Evolutionary conservation across 331 rosid species (phyloP), one percentile per base, ranked within the genome.

Genomic region (Ulmus americana): DNA sequence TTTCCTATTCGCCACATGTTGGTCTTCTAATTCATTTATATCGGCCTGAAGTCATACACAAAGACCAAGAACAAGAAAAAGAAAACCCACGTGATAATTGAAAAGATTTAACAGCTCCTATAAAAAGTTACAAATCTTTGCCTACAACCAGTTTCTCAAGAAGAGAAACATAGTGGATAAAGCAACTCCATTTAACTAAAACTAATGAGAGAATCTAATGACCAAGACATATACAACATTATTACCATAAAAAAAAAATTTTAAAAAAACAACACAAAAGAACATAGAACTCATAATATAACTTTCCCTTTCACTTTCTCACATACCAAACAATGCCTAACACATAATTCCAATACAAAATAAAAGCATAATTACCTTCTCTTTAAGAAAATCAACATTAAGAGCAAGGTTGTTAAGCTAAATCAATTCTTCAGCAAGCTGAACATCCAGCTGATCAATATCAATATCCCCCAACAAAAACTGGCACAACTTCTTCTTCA

Each of bases 401-500:
- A 92, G 95, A 1, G 95, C 98, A 52, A 92, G 95, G 74, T 89
- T 97, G 57, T 45, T 79, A 63, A 92, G 98, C 85, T 85, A 95
- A 87, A 92, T 87, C 18, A 91, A 85, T 61, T 97, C 98, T 9
- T 76, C 74, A 1, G 84, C 45, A 69, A 92, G 83, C 76, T 92
- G 97, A 22, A 92, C 91, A 22, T 92, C 97, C 39, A 92, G 97
- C 82, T 89, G 98, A 44, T 89, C 91, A 20, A 87, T 81, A 77
- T 92, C 97, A 56, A 92, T 84, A 6, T 92, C 98, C 16, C 95
- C 98, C 67, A 85, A 74, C 20, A 92, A 77, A 70, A 89, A 82
- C 72, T 83, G 95, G 6, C 98, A 95, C 68, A 92, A 68, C 76
- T 92, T 92, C 91, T 92, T 92, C 85, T 92, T 92, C 55, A 92